These are phyloP conservation scores for Lyophyllum semitale DNA, from an alignment of 768 basidiomycete genomes.

Conservation along the genomic window DNA sequence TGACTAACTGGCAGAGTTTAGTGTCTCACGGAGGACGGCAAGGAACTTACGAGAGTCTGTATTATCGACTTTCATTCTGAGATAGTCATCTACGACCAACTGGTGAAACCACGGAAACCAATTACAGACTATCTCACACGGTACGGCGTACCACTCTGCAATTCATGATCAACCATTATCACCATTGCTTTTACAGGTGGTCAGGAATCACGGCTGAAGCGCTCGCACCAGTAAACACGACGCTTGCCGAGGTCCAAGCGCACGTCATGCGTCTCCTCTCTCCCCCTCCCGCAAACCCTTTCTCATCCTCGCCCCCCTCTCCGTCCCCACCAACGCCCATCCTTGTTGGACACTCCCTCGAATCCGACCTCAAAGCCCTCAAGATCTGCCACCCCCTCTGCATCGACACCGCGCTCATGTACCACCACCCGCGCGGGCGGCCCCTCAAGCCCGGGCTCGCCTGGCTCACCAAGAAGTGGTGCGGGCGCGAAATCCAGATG, in stretches of 20 bases:
- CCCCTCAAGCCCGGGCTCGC: slow-evolving; percentile 94
- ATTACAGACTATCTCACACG: slow-evolving; percentile 92
- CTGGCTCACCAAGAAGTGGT: slow-evolving; percentile 97
- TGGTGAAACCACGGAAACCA: slow-evolving; percentile 86
- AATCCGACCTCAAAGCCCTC: slow-evolving; percentile 89
- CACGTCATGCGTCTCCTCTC: slow-evolving; percentile 67
- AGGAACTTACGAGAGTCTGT: slow-evolving; percentile 84
- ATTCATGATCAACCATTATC: neutral
- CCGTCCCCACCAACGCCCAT: slow-evolving; percentile 60
- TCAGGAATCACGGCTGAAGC: slow-evolving; percentile 88
- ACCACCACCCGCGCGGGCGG: slow-evolving; percentile 90
- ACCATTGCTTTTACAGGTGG: slow-evolving; percentile 52
- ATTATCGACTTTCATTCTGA: slow-evolving; percentile 77
- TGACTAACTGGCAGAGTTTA: slow-evolving; percentile 27
- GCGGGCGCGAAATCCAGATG: slow-evolving; percentile 85
- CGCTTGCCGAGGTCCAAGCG: slow-evolving; percentile 76
- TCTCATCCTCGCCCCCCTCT: slow-evolving; percentile 28
- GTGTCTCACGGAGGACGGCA: slow-evolving; percentile 90
- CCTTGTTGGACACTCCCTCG: slow-evolving; percentile 93
- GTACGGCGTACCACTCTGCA: slow-evolving; percentile 36
- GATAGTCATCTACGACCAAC: slow-evolving; percentile 79
- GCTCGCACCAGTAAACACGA: slow-evolving; percentile 71
- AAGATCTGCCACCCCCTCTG: slow-evolving; percentile 84
- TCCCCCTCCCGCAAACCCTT: slow-evolving; percentile 46
- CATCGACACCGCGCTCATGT: slow-evolving; percentile 89